These are phyloP conservation scores for Westerdykella sp. DNA, from an alignment of 2,329 filamentous ascomycete species.

Conservation along the genomic window DNA sequence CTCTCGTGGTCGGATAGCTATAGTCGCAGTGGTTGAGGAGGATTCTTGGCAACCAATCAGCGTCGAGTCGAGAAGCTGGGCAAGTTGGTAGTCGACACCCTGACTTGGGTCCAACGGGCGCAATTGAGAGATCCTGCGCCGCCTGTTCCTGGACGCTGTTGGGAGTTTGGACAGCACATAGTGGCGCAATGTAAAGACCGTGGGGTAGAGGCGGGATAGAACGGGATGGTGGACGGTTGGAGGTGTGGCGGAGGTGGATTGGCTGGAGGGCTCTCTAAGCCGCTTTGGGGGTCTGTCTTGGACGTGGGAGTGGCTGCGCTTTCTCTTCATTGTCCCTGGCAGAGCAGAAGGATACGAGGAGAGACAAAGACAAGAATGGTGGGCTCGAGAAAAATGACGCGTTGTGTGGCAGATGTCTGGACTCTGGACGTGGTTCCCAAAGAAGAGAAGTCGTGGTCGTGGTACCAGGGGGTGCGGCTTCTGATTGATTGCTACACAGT, in stretches of 20 bases:
- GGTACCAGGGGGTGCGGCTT: constrained; percentile 10
- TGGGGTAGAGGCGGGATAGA: constrained; percentile 61
- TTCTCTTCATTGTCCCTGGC: constrained; percentile 28
- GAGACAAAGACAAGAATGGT: constrained; percentile 1
- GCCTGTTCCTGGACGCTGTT: constrained; percentile 53
- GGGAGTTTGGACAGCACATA: constrained; percentile 64
- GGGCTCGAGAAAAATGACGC: not conserved
- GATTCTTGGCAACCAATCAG: constrained; percentile 50
- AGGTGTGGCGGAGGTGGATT: constrained; percentile 28
- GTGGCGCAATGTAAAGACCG: constrained; percentile 61
- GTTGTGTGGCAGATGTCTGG: no score
- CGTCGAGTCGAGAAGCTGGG: constrained; percentile 60
- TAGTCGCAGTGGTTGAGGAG: constrained; percentile 41
- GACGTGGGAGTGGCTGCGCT: constrained; percentile 14
- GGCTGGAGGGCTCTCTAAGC: constrained; percentile 16
- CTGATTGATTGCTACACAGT: constrained; percentile 5
- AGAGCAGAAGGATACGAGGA: not conserved
- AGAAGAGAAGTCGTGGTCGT: not conserved
- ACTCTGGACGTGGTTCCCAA: constrained; percentile 2
- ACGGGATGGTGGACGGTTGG: constrained; percentile 51
- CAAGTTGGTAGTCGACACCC: constrained; percentile 38
- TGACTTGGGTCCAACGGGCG: constrained; percentile 35
- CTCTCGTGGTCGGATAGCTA: constrained; percentile 19
- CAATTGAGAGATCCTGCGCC: constrained; percentile 41
- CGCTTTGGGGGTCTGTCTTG: constrained; percentile 19